Evolutionary conservation across 2,329 filamentous ascomycete species (phyloP).

Genomic region (Domatiomyces catenatus): DNA sequence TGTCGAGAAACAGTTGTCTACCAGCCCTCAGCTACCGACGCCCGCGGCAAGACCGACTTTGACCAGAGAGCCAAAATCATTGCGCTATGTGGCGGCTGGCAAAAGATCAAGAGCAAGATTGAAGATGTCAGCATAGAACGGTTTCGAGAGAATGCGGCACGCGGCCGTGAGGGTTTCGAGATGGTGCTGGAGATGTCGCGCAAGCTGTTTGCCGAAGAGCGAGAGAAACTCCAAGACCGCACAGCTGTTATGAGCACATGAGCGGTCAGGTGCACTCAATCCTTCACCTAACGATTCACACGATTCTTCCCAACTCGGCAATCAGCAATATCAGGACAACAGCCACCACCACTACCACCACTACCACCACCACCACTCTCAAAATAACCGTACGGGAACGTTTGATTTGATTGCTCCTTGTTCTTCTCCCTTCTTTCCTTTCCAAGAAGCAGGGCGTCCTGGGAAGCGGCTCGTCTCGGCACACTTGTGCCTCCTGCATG

Average conservation of each 20-base stretch:
- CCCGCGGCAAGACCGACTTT: conserved; percentile 56
- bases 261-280: not conserved
- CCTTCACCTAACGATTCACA: not conserved
- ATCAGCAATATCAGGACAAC: not conserved
- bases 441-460: not conserved
- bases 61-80: conserved; percentile 84
- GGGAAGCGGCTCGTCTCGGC: not conserved
- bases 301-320: not conserved
- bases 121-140: conserved; percentile 79
- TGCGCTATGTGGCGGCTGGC: conserved; percentile 88
- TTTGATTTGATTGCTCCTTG: not conserved
- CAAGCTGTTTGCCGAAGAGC: conserved; percentile 79
- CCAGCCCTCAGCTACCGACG: conserved; percentile 41
- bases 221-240: conserved; percentile 37
- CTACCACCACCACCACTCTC: no score
- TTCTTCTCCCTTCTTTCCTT: no score
- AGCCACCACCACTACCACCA: no score
- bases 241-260: conserved; percentile 6
- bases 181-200: conserved; percentile 85
- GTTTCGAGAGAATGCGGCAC: conserved; percentile 81
- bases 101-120: conserved; percentile 89
- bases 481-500: not conserved
- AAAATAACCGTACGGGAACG: not conserved
- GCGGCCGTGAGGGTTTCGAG: conserved; percentile 89
- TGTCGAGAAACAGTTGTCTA: conserved; percentile 91